These are phyloP conservation scores for Pezicula carpinea DNA, from an alignment of 2,329 filamentous ascomycete species.

Conservation along the genomic window DNA sequence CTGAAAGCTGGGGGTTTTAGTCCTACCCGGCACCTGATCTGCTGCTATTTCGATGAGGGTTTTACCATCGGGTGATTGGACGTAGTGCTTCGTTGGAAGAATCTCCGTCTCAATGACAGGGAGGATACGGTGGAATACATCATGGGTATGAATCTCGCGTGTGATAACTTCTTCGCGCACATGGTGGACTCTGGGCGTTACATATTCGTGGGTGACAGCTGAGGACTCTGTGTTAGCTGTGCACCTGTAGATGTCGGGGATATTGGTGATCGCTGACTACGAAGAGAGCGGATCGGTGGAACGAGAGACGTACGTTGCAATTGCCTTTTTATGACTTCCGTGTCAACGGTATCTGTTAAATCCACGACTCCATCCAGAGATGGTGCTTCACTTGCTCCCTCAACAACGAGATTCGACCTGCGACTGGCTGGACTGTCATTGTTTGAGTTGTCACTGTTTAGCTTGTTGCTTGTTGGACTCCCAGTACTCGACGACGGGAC, in stretches of 20 bases:
- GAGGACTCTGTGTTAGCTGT: slow-evolving; percentile 15
- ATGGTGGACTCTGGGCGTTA: slow-evolving; percentile 39
- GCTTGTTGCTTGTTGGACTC: too few species aligned
- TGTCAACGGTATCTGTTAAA: slow-evolving; percentile 24
- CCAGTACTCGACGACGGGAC: too few species aligned
- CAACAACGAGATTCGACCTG: slow-evolving; percentile 8
- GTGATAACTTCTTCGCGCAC: slow-evolving; percentile 42
- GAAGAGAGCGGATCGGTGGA: not conserved
- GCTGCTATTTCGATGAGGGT: slow-evolving; percentile 41
- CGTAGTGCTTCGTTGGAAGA: slow-evolving; percentile 45
- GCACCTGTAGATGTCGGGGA: not conserved
- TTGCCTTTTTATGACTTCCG: slow-evolving; percentile 20
- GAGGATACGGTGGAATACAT: slow-evolving; percentile 46
- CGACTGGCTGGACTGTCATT: not conserved
- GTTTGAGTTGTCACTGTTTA: too few species aligned
- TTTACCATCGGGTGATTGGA: slow-evolving; percentile 31
- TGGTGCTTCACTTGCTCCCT: slow-evolving; percentile 11
- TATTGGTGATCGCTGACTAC: too few species aligned
- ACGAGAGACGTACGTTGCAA: slow-evolving; percentile 22
- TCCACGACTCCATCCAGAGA: slow-evolving; percentile 23
- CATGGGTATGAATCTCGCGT: slow-evolving; percentile 49
- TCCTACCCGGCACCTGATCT: slow-evolving; percentile 31
- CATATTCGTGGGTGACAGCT: slow-evolving; percentile 46
- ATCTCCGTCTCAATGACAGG: slow-evolving; percentile 49
- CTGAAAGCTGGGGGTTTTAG: not conserved